These are phyloP conservation scores for Canavalia ensiformis DNA, from an alignment of 306 rosid species.

Conservation along the genomic window DNA sequence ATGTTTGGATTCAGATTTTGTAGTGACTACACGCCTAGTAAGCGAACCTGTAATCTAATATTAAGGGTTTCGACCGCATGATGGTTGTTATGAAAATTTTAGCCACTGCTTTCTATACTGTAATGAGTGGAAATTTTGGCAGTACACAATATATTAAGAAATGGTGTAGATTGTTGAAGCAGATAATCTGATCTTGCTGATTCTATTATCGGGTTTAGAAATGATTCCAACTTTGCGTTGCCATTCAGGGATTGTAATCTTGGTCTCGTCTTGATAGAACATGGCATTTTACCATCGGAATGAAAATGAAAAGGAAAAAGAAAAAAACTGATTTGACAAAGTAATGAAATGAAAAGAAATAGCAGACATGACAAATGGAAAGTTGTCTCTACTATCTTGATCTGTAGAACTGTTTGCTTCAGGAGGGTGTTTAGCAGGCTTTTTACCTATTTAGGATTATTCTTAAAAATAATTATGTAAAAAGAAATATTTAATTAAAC, in stretches of 20 bases:
- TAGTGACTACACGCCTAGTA: background rate
- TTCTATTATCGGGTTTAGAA: background rate
- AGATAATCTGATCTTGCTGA: conserved; percentile 7
- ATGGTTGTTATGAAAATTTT: background rate
- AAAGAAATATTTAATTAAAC: too few species aligned
- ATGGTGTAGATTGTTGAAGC: background rate
- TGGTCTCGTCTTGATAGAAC: background rate
- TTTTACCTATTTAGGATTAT: too few species aligned
- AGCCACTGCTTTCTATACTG: background rate
- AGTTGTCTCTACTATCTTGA: background rate
- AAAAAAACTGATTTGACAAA: background rate
- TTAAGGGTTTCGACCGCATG: background rate
- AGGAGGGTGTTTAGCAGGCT: background rate
- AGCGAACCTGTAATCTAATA: conserved; percentile 31
- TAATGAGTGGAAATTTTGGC: conserved; percentile 2
- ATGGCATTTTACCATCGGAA: background rate
- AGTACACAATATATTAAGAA: conserved; percentile 4
- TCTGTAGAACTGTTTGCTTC: background rate
- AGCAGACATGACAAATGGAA: background rate
- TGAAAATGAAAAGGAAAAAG: background rate
- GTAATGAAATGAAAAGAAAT: background rate
- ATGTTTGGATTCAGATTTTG: conserved; percentile 10
- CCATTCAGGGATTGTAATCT: background rate
- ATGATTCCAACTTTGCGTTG: too few species aligned
- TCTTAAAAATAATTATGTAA: too few species aligned